Conservation (phyloP, 768 basidiomycete genomes). For the Podaxis pistillaris region DNA sequence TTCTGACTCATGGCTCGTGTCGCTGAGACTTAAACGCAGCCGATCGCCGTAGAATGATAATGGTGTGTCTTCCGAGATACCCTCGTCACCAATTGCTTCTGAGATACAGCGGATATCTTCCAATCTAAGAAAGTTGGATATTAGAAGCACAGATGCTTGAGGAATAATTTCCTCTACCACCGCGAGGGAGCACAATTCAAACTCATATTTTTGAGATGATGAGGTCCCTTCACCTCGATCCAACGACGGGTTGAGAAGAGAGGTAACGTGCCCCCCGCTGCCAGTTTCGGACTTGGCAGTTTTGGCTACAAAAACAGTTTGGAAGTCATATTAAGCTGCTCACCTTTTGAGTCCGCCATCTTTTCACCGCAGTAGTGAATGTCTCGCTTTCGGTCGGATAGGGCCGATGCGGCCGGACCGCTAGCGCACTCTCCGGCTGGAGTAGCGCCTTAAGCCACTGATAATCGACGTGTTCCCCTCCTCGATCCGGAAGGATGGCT, state of each 20-base stretch:
- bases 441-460: neutral
- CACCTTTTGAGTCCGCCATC: too few relatives aligned
- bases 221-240: neutral
- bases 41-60: too few relatives aligned
- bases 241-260: neutral
- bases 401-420: too few relatives aligned
- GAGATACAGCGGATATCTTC: neutral
- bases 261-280: too few relatives aligned
- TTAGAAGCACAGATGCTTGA: neutral
- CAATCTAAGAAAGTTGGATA: neutral
- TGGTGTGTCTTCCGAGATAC: too few relatives aligned
- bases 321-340: too few relatives aligned
- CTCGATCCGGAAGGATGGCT: neutral
- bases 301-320: neutral
- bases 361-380: too few relatives aligned
- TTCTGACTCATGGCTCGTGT: too few relatives aligned
- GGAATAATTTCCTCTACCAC: neutral
- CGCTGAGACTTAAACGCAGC: too few relatives aligned
- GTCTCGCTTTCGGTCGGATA: too few relatives aligned
- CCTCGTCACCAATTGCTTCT: too few relatives aligned
- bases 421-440: neutral
- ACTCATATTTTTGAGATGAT: neutral
- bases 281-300: neutral
- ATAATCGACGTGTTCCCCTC: neutral
- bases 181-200: neutral